Base-by-base conservation (phyloP, 2,329 filamentous ascomycete genomes). In the Calonectria pauciramosa region DNA sequence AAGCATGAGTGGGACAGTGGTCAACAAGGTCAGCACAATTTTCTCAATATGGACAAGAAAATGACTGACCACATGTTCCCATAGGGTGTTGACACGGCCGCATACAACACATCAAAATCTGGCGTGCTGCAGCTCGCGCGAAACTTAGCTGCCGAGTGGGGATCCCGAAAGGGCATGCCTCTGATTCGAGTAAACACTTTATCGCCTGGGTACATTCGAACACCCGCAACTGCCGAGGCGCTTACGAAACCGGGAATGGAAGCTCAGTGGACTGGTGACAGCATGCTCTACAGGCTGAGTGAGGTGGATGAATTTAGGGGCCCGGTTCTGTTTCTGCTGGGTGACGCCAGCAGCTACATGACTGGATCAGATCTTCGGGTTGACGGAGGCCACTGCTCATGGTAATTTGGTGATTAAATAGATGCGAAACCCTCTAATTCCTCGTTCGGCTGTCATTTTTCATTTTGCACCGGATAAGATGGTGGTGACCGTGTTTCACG, bases 71-170 rank as follows among this genome's bases (percentile, higher is more conserved):
- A 32, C 8, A 32, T 32, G 8, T 32, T 32, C 30, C 30, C 30
- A 32, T 13, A 83, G 83, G 85, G 84, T 2, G 83, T 88, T 51
- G 36, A 75, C 28, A 86, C 84, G 6, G 82, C 86, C 5, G 86
- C 84, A 0, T 91, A 91, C 82, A 91, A 90, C 78, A 85, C 88
- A 0, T 90, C 88, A 72, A 91, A 91, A 82, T 86, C 89, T 0
- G 89, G 87, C 0, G 87, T 91, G 3, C 86, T 89, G 51, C 89
- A 91, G 77, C 84, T 91, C 1, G 83, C 85, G 1, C 85, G 89
- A 28, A 88, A 85, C 14, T 82, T 91, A 36, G 88, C 90, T 0
- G 89, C 88, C 76, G 90, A 91, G 80, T 91, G 86, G 89, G 88
- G 84, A 60, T 85, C 84, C 32, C 84, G 85, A 59, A 79, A 75